These are phyloP conservation scores for Aplosporella prunicola DNA, from an alignment of 2,329 filamentous ascomycete genomes.

Conservation along the genomic window DNA sequence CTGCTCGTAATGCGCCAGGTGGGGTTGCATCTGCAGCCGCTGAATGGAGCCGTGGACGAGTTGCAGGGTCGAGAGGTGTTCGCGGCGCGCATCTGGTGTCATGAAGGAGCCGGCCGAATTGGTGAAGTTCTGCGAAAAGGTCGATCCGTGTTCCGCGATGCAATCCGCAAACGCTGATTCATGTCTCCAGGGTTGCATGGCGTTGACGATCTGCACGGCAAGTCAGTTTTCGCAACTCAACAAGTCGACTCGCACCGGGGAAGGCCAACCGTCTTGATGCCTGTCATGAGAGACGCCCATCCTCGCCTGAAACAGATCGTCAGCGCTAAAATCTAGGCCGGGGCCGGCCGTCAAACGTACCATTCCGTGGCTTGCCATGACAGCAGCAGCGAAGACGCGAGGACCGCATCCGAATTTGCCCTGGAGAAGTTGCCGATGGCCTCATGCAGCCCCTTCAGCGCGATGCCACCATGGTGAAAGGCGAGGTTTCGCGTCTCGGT, in stretches of 20 bases:
- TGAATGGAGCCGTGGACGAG: constrained; percentile 35
- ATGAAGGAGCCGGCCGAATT: constrained; percentile 58
- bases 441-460: constrained; percentile 78
- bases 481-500: constrained; percentile 78
- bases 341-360: constrained; percentile 45
- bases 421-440: constrained; percentile 78
- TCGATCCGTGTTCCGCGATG: constrained; percentile 61
- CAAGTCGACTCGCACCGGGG: not conserved
- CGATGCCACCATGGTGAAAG: constrained; percentile 78
- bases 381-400: constrained; percentile 82
- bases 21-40: constrained; percentile 32
- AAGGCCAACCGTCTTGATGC: constrained; percentile 68
- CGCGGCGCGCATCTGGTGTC: constrained; percentile 45
- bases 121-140: constrained; percentile 32
- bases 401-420: constrained; percentile 79
- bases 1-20: constrained; percentile 35
- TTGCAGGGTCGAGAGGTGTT: constrained; percentile 43
- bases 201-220: constrained; percentile 61
- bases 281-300: constrained; percentile 89
- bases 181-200: constrained; percentile 86
- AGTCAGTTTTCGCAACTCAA: constrained; percentile 13
- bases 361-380: constrained; percentile 97
- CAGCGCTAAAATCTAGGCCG: constrained; percentile 13
- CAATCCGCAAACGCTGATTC: constrained; percentile 79
- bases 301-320: constrained; percentile 53